Evolutionary conservation across 805 yeast genomes (phyloP).

Genomic region (Scheffersomyces amazonensis): DNA sequence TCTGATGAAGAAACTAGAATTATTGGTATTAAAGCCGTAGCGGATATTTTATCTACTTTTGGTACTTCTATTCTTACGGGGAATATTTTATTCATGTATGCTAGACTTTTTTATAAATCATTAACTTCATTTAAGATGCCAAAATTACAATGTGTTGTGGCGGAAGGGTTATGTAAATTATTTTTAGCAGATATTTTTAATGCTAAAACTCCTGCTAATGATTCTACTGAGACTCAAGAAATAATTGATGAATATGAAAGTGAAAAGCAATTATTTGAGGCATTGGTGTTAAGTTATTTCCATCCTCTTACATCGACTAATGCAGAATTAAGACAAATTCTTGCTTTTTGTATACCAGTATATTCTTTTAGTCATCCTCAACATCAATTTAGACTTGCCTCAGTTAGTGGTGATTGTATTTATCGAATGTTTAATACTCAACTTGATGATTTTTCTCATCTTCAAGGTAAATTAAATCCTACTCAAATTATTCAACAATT

Average conservation of each 20-base stretch:
- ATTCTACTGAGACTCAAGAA: slow-evolving; percentile 9
- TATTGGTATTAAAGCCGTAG: slow-evolving; percentile 64
- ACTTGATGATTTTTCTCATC: slow-evolving; percentile 9
- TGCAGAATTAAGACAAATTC: slow-evolving; percentile 69
- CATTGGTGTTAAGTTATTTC: slow-evolving; percentile 71
- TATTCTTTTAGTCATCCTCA: slow-evolving; percentile 71
- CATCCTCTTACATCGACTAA: slow-evolving; percentile 63
- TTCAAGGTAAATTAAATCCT: slow-evolving; percentile 18
- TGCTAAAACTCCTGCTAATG: slow-evolving; percentile 27
- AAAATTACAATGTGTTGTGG: slow-evolving; percentile 72
- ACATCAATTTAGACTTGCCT: slow-evolving; percentile 67
- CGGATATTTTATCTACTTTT: slow-evolving; percentile 76
- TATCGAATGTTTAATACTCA: slow-evolving; percentile 47
- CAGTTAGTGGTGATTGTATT: slow-evolving; percentile 65
- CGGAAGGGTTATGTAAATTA: slow-evolving; percentile 83
- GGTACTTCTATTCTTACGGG: slow-evolving; percentile 45
- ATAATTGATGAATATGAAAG: slow-evolving; percentile 21
- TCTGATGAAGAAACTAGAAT: slow-evolving; percentile 61
- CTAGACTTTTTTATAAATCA: slow-evolving; percentile 66
- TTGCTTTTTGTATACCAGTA: slow-evolving; percentile 85
- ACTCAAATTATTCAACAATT: slow-evolving; percentile 68
- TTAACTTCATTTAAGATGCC: slow-evolving; percentile 57
- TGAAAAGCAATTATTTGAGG: slow-evolving; percentile 53
- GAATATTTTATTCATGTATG: slow-evolving; percentile 18
- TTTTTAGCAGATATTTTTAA: slow-evolving; percentile 72